phyloP scores from a whole-genome alignment of 768 basidiomycete species.

The Lentinula edodes region DNA sequence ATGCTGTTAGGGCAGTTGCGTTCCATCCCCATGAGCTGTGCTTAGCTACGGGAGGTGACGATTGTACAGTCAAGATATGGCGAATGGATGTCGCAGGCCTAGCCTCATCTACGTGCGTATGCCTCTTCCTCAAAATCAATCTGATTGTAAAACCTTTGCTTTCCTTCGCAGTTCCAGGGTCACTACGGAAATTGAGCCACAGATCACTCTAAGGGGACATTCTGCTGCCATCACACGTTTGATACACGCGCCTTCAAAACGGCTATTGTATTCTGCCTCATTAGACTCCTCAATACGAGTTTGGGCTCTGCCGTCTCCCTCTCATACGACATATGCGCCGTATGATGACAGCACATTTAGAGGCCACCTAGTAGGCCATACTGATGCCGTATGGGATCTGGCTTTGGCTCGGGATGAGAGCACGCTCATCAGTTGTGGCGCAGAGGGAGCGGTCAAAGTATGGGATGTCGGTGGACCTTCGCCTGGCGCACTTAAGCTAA shows the following conservation, averaged over 20 bases:
- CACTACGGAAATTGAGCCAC: slow-evolving; percentile 87
- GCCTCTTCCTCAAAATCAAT: slow-evolving; percentile 8
- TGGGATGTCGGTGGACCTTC: slow-evolving; percentile 81
- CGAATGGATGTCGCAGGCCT: slow-evolving; percentile 74
- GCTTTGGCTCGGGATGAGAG: slow-evolving; percentile 79
- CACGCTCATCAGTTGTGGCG: slow-evolving; percentile 83
- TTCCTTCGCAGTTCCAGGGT: slow-evolving; percentile 46
- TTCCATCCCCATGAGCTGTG: slow-evolving; percentile 85
- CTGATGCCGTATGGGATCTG: slow-evolving; percentile 96
- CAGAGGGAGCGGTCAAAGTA: slow-evolving; percentile 88
- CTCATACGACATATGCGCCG: slow-evolving; percentile 87
- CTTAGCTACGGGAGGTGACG: slow-evolving; percentile 91
- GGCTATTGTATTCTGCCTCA: slow-evolving; percentile 84
- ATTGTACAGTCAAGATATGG: slow-evolving; percentile 96
- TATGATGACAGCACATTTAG: slow-evolving; percentile 77
- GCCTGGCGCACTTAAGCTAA: slow-evolving; percentile 60
- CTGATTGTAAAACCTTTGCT: slow-evolving; percentile 12
- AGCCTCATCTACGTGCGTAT: slow-evolving; percentile 70
- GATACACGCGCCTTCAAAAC: slow-evolving; percentile 69
- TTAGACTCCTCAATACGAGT: slow-evolving; percentile 90
- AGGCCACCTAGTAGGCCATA: slow-evolving; percentile 84
- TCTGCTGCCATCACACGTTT: slow-evolving; percentile 87
- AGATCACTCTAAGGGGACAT: slow-evolving; percentile 90
- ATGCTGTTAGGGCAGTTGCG: slow-evolving; percentile 84
- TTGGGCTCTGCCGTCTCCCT: slow-evolving; percentile 74